Evolutionary conservation across 208 protist genomes (phyloP).

Genomic region (Novymonas esmeraldas): DNA sequence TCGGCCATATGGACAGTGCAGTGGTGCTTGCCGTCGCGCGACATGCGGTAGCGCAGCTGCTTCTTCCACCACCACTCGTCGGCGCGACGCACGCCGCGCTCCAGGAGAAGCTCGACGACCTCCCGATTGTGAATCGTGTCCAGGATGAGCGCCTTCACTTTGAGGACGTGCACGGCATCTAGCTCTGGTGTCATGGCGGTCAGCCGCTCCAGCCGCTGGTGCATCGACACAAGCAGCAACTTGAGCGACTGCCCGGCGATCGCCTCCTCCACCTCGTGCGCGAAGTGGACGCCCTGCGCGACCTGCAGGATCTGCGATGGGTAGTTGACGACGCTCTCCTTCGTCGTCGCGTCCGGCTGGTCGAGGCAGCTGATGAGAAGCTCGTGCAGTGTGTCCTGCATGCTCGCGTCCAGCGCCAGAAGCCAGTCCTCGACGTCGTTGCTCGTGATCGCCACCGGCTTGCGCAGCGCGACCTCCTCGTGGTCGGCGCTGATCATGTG

Average conservation of each 20-base stretch:
- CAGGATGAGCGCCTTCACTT: conserved; percentile 95
- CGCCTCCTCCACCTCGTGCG: conserved; percentile 62
- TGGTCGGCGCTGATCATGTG: conserved; percentile 91
- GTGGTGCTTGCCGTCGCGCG: conserved; percentile 33
- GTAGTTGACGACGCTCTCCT: conserved; percentile 57
- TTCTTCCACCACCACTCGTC: conserved; percentile 96
- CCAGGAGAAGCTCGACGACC: conserved; percentile 87
- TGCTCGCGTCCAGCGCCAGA: conserved; percentile 83
- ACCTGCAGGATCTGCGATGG: conserved; percentile 92
- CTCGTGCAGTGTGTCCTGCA: conserved; percentile 85
- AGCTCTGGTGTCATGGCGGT: conserved; percentile 54
- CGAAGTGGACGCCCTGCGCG: conserved; percentile 87
- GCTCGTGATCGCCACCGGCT: conserved; percentile 80
- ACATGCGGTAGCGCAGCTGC: conserved; percentile 96
- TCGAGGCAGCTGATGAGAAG: conserved; percentile 64
- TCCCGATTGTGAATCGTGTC: conserved; percentile 97
- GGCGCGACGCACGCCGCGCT: conserved; percentile 42
- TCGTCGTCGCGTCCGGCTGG: conserved; percentile 44
- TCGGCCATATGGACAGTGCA: conserved; percentile 94
- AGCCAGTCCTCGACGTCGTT: conserved; percentile 95
- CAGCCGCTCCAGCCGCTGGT: conserved; percentile 67
- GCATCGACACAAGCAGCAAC: conserved; percentile 34
- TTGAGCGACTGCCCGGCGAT: conserved; percentile 44
- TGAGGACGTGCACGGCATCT: conserved; percentile 59
- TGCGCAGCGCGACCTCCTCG: conserved; percentile 78